phyloP scores from a whole-genome alignment of 2,329 filamentous ascomycete genomes.

The Paecilomyces sp. region DNA sequence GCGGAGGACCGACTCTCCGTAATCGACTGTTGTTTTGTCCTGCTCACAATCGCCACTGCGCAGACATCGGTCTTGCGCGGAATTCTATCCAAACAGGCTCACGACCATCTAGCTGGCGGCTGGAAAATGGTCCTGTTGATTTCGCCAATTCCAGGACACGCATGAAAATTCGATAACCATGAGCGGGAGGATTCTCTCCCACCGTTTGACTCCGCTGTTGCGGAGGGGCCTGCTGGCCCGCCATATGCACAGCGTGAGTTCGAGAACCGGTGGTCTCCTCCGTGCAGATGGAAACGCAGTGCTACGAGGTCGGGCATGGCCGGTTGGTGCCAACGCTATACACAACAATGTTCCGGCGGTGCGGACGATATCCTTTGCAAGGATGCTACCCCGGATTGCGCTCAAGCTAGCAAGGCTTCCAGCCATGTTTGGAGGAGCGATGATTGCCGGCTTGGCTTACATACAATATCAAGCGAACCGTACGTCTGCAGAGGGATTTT shows the following conservation, averaged over 20 bases:
- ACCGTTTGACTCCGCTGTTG: constrained; percentile 61
- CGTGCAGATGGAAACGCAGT: constrained; percentile 57
- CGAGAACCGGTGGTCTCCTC: constrained; percentile 62
- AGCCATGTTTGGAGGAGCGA: constrained; percentile 83
- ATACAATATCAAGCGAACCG: constrained; percentile 91
- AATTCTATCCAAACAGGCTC: neutral
- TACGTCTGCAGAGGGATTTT: constrained; percentile 41
- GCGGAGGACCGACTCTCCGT: neutral
- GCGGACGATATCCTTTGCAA: constrained; percentile 59
- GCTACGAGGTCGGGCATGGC: constrained; percentile 63
- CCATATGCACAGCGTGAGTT: constrained; percentile 54
- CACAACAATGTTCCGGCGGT: constrained; percentile 65
- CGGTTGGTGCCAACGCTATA: constrained; percentile 68
- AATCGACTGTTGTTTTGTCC: neutral
- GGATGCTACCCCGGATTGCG: constrained; percentile 74
- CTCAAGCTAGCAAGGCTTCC: constrained; percentile 82
- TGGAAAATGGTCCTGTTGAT: neutral
- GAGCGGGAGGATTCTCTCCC: constrained; percentile 69
- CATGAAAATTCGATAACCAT: constrained; percentile 43
- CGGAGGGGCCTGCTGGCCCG: constrained; percentile 55
- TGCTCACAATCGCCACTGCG: neutral
- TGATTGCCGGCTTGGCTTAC: constrained; percentile 82
- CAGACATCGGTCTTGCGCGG: neutral
- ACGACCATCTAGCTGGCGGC: neutral
- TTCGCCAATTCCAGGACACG: constrained; percentile 11